These are phyloP conservation scores for Aegle marmelos DNA, from an alignment of 345 rosid species.

Conservation along the genomic window DNA sequence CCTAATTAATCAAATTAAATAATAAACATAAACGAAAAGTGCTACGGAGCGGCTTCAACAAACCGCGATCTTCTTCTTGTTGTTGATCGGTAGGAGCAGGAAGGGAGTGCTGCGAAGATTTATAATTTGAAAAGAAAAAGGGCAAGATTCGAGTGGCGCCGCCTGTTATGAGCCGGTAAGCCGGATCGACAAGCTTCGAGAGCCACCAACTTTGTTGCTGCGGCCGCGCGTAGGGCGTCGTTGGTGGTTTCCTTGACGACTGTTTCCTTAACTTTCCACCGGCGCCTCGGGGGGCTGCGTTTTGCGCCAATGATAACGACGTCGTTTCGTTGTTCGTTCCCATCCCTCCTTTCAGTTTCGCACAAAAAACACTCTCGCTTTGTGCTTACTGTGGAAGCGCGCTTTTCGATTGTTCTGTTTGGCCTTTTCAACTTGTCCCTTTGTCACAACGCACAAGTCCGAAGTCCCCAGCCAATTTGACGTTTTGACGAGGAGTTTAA, in stretches of 20 bases:
- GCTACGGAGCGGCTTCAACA: slow-evolving; percentile 7
- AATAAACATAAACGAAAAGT: neutral
- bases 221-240: slow-evolving; percentile 67
- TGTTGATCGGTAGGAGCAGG: slow-evolving; percentile 27
- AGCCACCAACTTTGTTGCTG: slow-evolving; percentile 56
- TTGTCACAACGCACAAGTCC: too few species aligned
- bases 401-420: neutral
- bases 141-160: slow-evolving; percentile 70
- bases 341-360: slow-evolving; percentile 11
- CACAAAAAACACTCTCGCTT: neutral
- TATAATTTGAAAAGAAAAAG: slow-evolving; percentile 45
- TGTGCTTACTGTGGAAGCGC: neutral
- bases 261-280: slow-evolving; percentile 67
- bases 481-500: too few species aligned
- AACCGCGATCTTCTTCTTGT: slow-evolving; percentile 38
- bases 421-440: too few species aligned
- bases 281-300: slow-evolving; percentile 33
- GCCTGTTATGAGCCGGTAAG: slow-evolving; percentile 58
- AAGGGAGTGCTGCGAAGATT: slow-evolving; percentile 32
- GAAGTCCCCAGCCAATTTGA: too few species aligned
- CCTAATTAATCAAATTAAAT: slow-evolving; percentile 16
- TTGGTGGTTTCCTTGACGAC: slow-evolving; percentile 30
- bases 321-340: slow-evolving; percentile 29
- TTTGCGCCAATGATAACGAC: slow-evolving; percentile 20
- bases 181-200: slow-evolving; percentile 79